Evolutionary conservation across 2,329 filamentous ascomycete species (phyloP).

Genomic region (Claviceps purpurea): DNA sequence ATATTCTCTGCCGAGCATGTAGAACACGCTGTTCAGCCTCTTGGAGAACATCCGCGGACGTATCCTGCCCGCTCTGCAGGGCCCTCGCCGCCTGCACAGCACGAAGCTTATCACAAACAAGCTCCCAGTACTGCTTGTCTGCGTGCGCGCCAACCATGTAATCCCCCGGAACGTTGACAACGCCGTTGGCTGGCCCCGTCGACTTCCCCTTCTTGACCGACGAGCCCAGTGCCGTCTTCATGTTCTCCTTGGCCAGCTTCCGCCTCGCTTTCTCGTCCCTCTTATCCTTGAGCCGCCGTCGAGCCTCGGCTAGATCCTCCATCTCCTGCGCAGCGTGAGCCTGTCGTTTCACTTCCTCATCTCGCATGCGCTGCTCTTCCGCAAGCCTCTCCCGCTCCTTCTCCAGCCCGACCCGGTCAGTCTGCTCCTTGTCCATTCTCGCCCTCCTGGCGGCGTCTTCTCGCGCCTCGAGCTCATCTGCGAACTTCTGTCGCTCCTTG

Average conservation of each 20-base stretch:
- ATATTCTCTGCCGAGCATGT: constrained; percentile 20
- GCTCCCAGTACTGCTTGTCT: constrained; percentile 25
- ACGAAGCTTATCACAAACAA: constrained; percentile 27
- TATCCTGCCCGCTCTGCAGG: constrained; percentile 13
- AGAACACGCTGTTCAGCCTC: constrained; percentile 17
- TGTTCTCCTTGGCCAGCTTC: constrained; percentile 23
- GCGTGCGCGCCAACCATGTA: constrained; percentile 18
- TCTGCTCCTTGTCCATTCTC: constrained; percentile 33
- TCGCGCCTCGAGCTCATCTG: constrained; percentile 71
- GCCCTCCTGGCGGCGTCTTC: constrained; percentile 54
- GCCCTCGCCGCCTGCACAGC: constrained; percentile 24
- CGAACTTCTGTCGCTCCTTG: constrained; percentile 59
- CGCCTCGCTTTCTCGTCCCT: constrained; percentile 26
- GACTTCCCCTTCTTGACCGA: constrained; percentile 5
- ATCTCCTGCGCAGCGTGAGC: constrained; percentile 25
- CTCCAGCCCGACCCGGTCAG: constrained; percentile 20
- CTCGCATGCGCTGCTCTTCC: constrained; percentile 23
- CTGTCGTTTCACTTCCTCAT: constrained; percentile 23
- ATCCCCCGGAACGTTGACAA: constrained; percentile 23
- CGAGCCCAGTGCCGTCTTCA: constrained; percentile 13
- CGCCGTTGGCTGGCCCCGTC: constrained; percentile 20
- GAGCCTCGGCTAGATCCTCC: constrained; percentile 24
- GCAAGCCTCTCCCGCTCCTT: constrained; percentile 23
- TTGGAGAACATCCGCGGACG: constrained; percentile 14
- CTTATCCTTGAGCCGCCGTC: constrained; percentile 24